Percentiles rank a stretch among this genome's conserved stretches.
These are phyloP conservation scores for Saccharata proteae DNA, from an alignment of 2,329 filamentous ascomycete genomes.

Conservation along the genomic window DNA sequence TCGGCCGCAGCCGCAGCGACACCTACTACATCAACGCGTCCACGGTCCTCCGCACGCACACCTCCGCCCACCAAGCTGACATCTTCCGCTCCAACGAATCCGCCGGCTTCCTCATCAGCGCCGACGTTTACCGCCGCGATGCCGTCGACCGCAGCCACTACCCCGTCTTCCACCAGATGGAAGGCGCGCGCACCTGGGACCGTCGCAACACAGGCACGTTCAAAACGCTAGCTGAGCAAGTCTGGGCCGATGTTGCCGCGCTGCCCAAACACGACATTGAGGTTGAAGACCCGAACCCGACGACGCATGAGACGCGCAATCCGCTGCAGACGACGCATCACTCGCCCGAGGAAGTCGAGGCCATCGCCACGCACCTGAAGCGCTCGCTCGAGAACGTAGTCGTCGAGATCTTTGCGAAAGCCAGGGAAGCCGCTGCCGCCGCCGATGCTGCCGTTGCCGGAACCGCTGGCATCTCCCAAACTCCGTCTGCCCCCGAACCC, in stretches of 20 bases:
- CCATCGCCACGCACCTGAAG: slow-evolving; percentile 77
- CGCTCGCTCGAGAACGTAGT: slow-evolving; percentile 81
- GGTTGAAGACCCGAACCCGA: slow-evolving; percentile 74
- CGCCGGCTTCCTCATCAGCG: slow-evolving; percentile 78
- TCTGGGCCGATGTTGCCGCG: slow-evolving; percentile 53
- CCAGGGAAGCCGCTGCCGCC: slow-evolving; percentile 46
- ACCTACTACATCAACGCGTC: slow-evolving; percentile 88
- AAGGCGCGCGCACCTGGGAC: slow-evolving; percentile 85
- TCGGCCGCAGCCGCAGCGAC: slow-evolving; percentile 75
- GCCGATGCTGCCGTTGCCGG: slow-evolving; percentile 31
- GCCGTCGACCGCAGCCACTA: slow-evolving; percentile 93
- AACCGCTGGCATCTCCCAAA: slow-evolving; percentile 6
- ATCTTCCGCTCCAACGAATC: slow-evolving; percentile 61
- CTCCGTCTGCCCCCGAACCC: slow-evolving; percentile 46
- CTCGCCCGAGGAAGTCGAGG: slow-evolving; percentile 63
- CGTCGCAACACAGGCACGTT: slow-evolving; percentile 42
- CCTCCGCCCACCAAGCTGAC: slow-evolving; percentile 82
- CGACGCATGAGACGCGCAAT: slow-evolving; percentile 66
- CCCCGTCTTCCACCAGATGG: slow-evolving; percentile 97
- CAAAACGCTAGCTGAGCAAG: slow-evolving; percentile 39
- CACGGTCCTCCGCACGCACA: slow-evolving; percentile 84
- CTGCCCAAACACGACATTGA: slow-evolving; percentile 63
- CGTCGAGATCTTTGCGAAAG: slow-evolving; percentile 73
- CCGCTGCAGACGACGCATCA: slow-evolving; percentile 64
- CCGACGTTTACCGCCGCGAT: slow-evolving; percentile 91